Percentiles rank a stretch among this genome's conserved stretches.
Evolutionary conservation across 768 basidiomycete species (phyloP).

Genomic region (Ramaria sp.): DNA sequence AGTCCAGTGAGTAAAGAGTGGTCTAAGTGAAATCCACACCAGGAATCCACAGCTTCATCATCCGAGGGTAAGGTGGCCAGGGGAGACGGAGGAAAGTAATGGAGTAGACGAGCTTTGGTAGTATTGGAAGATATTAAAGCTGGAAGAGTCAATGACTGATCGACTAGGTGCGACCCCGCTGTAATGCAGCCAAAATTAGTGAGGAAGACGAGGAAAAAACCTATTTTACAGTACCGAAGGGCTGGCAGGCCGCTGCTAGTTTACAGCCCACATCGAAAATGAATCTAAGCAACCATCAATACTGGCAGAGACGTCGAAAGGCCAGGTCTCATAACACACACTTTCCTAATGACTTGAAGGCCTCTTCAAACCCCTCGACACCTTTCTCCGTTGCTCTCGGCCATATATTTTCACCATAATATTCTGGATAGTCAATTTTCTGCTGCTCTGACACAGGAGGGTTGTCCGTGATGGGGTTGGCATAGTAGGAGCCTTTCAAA

Average conservation of each 20-base stretch:
- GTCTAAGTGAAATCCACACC: conserved; percentile 95
- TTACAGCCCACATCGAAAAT: conserved; percentile 76
- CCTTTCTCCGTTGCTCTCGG: conserved; percentile 44
- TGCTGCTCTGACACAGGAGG: conserved; percentile 50
- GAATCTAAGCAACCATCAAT: conserved; percentile 34
- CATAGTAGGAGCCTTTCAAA: conserved; percentile 92
- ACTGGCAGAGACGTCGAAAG: not conserved
- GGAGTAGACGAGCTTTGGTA: conserved; percentile 87
- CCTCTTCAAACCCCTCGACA: conserved; percentile 68
- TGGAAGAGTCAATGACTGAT: conserved; percentile 57
- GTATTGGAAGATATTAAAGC: conserved; percentile 73
- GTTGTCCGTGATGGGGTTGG: conserved; percentile 64
- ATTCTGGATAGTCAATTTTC: conserved; percentile 57
- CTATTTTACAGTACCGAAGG: conserved; percentile 50
- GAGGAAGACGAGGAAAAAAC: not conserved
- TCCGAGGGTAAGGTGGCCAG: conserved; percentile 27
- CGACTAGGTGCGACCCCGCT: conserved; percentile 59
- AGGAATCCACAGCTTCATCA: conserved; percentile 68
- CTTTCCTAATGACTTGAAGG: conserved; percentile 81
- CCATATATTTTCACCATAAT: conserved; percentile 86
- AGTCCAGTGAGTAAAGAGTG: conserved; percentile 87
- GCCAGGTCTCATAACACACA: conserved; percentile 19
- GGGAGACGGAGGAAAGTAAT: conserved; percentile 76
- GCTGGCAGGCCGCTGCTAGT: conserved; percentile 81
- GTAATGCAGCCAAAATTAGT: not conserved